Evolutionary conservation across 108 stramenopile genomes (phyloP), one percentile per base, ranked within the genome.

Genomic region (Conticribra weissflogii): DNA sequence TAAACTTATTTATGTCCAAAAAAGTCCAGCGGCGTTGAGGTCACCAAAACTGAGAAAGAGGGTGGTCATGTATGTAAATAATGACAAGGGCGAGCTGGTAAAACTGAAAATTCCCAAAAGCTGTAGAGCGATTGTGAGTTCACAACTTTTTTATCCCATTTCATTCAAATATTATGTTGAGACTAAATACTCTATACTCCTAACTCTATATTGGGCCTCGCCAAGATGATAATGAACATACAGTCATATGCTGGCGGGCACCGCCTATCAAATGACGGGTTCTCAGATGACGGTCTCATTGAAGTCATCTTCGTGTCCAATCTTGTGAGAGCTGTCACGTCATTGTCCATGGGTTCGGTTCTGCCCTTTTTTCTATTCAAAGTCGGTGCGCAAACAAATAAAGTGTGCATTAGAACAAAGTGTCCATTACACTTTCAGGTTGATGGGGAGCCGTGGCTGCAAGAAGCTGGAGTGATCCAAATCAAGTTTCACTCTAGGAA

Each of bases 381-480:
- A 47, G 72, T 81, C 7, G 78, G 67, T 34, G 66, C 83, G 2
- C 64, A 79, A 65, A 68, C 83, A 22, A 71, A 76, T 52, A 58
- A 71, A 41, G 66, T 84, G 25, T 62, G 64, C 54, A 78, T 84
- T 22, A 34, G 66, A 51, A 81, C 78, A 18, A 59, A 22, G 51
- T 64, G 63, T 21, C 76, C 79, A 27, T 28, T 85, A 41, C 84
- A 85, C 65, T 85, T 81, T 68, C 88, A 90, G 63, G 86, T 90
- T 0, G 88, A 90, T 58, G 88, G 88, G 28, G 88, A 90, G 69
- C 88, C 88, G 8, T 90, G 88, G 88, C 50, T 81, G 21, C 87
- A 90, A 68, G 72, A 76, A 52, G 70, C 63, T 53, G 81, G 76
- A 36, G 47, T 82, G 19, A 68, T 82, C 25, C 65, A 78, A 33